Evolutionary conservation across 495 filamentous ascomycete species (phyloP), one percentile per base, ranked within the genome.

Genomic region (Xylaria telfairii): DNA sequence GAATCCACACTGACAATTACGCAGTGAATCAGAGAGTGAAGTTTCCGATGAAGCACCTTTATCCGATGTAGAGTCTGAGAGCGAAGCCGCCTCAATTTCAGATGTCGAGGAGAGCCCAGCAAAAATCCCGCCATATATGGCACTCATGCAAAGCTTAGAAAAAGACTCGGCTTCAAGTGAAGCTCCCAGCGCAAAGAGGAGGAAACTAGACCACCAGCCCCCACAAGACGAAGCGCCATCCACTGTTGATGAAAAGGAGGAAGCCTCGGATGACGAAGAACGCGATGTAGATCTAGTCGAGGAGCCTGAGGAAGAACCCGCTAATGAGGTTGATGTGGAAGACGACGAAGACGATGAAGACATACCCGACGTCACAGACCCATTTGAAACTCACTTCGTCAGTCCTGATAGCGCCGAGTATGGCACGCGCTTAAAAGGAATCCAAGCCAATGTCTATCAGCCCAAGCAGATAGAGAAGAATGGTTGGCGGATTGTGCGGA

Each of bases 311-410:
- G 88, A 89, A 46, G 81, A 78, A 1, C 81, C 79, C 5, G 78
- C 76, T 13, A 74, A 84, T 73, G 81, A 79, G 13, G 42, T 39
- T 8, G 66, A 68, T 9, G 12, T 71, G 71, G 60, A 70, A 24
- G 70, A 64, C 1, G 80, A 78, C n/a, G 83, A 85, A 47, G 80
- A 78, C 42, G 79, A 84, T 30, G 82, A 86, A 15, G 86, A 89
- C 57, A 78, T 85, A 24, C 82, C 85, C 39, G 83, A 89, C 80
- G 77, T 79, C 32, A 83, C 83, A 1, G 94, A 97, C 78, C 90
- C 92, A 3, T 97, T 96, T 75, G 89, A 94, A 60, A 82, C 84
- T 42, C 95, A 97, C 78, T 95, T 97, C 79, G 86, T 87, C 37
- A 80, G 81, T 26, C 87, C 88, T 1, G 86, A 92, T 21, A 87